Evolutionary conservation across 257 asterid genomes (phyloP).

Genomic region (Nicotiana knightiana): DNA sequence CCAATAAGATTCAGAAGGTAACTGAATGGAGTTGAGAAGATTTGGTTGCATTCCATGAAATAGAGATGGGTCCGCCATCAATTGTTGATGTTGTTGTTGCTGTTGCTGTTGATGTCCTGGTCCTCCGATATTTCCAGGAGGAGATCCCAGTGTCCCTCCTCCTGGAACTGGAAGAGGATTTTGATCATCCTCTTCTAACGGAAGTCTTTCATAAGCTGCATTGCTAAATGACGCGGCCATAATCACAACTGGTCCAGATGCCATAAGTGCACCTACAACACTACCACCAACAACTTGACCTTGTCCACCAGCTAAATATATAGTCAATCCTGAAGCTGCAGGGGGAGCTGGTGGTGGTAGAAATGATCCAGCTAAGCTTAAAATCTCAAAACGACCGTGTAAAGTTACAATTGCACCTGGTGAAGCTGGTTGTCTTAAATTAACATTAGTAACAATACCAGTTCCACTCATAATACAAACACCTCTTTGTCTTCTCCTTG

Average conservation of each 20-base stretch:
- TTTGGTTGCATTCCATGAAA: slow-evolving; percentile 34
- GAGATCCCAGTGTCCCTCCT: slow-evolving; percentile 29
- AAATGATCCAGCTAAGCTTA: slow-evolving; percentile 70
- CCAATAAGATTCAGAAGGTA: slow-evolving; percentile 35
- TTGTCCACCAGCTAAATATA: slow-evolving; percentile 84
- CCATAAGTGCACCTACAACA: slow-evolving; percentile 76
- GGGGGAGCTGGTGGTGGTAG: slow-evolving; percentile 94
- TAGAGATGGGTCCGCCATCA: slow-evolving; percentile 25
- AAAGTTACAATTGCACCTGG: slow-evolving; percentile 70
- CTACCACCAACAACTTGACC: slow-evolving; percentile 95
- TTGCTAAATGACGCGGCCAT: slow-evolving; percentile 95
- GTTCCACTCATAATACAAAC: slow-evolving; percentile 86
- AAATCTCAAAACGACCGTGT: slow-evolving; percentile 83
- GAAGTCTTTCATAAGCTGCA: slow-evolving; percentile 86
- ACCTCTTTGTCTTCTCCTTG: slow-evolving; percentile 74
- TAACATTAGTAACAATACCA: slow-evolving; percentile 73
- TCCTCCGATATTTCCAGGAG: slow-evolving; percentile 17
- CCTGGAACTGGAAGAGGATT: slow-evolving; percentile 15
- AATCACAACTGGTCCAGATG: slow-evolving; percentile 75
- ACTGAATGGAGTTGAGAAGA: slow-evolving; percentile 33
- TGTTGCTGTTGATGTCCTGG: slow-evolving; percentile 15
- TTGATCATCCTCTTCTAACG: slow-evolving; percentile 65
- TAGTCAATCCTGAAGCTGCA: slow-evolving; percentile 60
- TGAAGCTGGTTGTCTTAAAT: slow-evolving; percentile 74
- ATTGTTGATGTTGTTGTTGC: slow-evolving; percentile 26